Evolutionary conservation across 805 yeast species (phyloP).

Genomic region (Sugiyamaella valdiviana): DNA sequence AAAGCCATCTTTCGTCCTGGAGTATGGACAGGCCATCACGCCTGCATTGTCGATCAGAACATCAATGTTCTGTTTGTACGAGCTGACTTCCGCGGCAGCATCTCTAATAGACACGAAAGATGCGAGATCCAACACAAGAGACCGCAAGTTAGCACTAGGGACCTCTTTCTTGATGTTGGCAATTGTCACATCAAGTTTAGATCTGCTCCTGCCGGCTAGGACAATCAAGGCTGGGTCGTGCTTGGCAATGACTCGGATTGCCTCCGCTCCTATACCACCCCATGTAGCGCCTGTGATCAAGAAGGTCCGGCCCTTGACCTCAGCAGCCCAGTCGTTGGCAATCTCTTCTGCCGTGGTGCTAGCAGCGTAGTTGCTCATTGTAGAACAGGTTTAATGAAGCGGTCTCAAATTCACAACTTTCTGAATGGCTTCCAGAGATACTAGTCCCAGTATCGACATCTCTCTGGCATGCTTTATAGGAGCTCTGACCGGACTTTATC

Average conservation of each 20-base stretch:
- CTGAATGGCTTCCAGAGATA: no score
- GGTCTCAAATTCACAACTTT: no score
- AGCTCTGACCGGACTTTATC: no score
- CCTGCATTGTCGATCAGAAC: constrained; percentile 74
- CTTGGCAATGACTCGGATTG: constrained; percentile 6
- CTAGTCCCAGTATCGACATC: no score
- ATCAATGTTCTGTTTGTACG: constrained; percentile 38
- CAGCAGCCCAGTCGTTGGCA: constrained; percentile 2
- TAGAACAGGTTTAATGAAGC: no score
- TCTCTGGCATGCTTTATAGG: no score
- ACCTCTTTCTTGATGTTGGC: constrained; percentile 3
- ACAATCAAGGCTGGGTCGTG: constrained; percentile 7
- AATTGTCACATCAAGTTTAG: constrained; percentile 7
- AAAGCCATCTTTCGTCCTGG: constrained; percentile 57
- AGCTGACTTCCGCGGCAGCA: constrained; percentile 16
- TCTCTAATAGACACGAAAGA: constrained; percentile 10
- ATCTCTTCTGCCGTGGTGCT: constrained; percentile 8
- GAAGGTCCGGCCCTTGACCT: constrained; percentile 11
- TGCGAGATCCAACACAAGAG: constrained; percentile 13
- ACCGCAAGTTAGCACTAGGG: constrained; percentile 6
- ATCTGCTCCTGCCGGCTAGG: constrained; percentile 8
- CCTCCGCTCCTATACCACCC: constrained; percentile 15
- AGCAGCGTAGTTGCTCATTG: no score
- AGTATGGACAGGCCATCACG: constrained; percentile 67
- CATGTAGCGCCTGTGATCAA: constrained; percentile 11